phyloP scores from a whole-genome alignment of 2,329 filamentous ascomycete genomes.

The Neoarthrinium moseri region DNA sequence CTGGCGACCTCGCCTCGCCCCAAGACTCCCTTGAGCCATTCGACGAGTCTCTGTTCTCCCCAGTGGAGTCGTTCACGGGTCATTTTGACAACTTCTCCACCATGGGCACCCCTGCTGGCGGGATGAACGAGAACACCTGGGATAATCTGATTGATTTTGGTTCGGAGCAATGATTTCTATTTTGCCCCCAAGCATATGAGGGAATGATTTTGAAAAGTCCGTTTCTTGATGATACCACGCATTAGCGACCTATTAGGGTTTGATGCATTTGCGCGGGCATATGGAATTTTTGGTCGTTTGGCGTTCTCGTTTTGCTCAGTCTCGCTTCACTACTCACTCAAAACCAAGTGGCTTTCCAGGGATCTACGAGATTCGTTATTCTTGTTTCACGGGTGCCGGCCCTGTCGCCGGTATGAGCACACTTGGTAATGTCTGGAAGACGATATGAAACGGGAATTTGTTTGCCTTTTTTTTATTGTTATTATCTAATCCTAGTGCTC shows the following conservation, averaged over 20 bases:
- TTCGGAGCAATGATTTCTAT: constrained; percentile 20
- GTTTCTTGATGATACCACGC: constrained; percentile 13
- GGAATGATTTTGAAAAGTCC: too few species aligned
- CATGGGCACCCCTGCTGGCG: constrained; percentile 19
- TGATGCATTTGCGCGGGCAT: constrained; percentile 10
- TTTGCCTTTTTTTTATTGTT: too few species aligned
- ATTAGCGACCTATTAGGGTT: constrained; percentile 14
- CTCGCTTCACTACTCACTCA: neutral
- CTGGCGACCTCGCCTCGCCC: neutral
- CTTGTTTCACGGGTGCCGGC: neutral
- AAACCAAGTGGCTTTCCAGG: neutral
- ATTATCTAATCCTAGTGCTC: too few species aligned
- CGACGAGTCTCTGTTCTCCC: constrained; percentile 16
- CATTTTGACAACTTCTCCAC: constrained; percentile 15
- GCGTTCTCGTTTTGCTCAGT: neutral
- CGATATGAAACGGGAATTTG: too few species aligned
- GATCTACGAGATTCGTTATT: neutral
- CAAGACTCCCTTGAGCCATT: neutral
- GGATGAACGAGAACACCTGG: constrained; percentile 20
- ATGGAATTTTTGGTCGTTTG: neutral
- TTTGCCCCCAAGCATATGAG: too few species aligned
- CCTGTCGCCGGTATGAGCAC: too few species aligned
- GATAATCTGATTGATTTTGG: constrained; percentile 30
- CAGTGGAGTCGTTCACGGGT: constrained; percentile 14
- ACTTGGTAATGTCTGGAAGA: too few species aligned